phyloP scores from a whole-genome alignment of 176 grass and related monocot species.

The Oryza officinalis region DNA sequence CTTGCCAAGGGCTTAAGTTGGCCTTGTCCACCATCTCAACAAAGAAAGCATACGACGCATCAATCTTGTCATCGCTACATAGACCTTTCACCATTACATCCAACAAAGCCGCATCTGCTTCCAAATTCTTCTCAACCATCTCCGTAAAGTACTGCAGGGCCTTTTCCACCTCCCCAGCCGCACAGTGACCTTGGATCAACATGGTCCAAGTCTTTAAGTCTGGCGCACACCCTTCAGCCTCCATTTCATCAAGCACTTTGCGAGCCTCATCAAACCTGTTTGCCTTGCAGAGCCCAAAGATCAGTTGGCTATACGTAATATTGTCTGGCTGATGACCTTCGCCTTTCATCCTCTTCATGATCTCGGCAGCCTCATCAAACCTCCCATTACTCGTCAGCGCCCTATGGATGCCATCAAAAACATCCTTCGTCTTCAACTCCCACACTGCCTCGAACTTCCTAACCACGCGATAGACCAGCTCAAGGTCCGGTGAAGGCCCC shows the following conservation, averaged over 20 bases:
- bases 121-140: slow-evolving; percentile 68
- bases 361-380: slow-evolving; percentile 66
- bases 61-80: slow-evolving; percentile 45
- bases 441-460: slow-evolving; percentile 62
- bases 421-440: slow-evolving; percentile 56
- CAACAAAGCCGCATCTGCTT: slow-evolving; percentile 64
- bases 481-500: slow-evolving; percentile 48
- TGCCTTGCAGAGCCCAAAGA: slow-evolving; percentile 83
- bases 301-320: slow-evolving; percentile 79
- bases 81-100: slow-evolving; percentile 76
- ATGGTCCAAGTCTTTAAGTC: slow-evolving; percentile 97
- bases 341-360: slow-evolving; percentile 58
- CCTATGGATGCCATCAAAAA: slow-evolving; percentile 81
- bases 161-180: slow-evolving; percentile 56
- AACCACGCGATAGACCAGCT: slow-evolving; percentile 70
- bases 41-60: slow-evolving; percentile 57
- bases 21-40: slow-evolving; percentile 76
- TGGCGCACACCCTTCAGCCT: slow-evolving; percentile 43
- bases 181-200: slow-evolving; percentile 79
- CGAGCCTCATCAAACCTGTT: slow-evolving; percentile 62
- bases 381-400: slow-evolving; percentile 64
- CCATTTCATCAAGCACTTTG: slow-evolving; percentile 74
- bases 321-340: slow-evolving; percentile 78
- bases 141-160: slow-evolving; percentile 63
- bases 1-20: slow-evolving; percentile 57